Conservation (phyloP, 345 rosid species). For the Hibiscus mutabilis region DNA sequence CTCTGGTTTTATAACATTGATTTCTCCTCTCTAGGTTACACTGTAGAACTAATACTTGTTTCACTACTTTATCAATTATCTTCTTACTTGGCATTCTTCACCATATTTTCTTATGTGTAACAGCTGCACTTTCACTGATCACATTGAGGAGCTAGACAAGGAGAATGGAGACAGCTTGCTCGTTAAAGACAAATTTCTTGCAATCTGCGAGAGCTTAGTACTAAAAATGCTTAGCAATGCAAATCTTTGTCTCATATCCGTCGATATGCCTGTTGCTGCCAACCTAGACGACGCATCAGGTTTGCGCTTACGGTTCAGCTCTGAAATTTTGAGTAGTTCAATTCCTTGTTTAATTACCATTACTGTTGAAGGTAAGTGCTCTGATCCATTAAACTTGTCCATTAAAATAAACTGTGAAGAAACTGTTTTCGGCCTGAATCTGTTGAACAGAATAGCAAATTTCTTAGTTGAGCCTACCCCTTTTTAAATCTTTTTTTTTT, state of each 20-base stretch:
- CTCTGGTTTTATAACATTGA: not conserved
- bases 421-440: not conserved
- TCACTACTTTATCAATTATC: not conserved
- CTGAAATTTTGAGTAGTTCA: not conserved
- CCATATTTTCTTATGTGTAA: not conserved
- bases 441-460: not conserved
- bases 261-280: not conserved
- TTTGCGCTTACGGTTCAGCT: constrained; percentile 1
- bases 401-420: not conserved
- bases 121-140: not conserved
- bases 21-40: not conserved
- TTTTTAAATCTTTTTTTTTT: not conserved
- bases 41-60: not conserved
- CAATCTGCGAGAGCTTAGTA: not conserved
- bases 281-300: not conserved
- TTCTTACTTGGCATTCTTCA: not conserved
- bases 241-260: not conserved
- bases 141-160: not conserved
- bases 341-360: not conserved
- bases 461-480: not conserved
- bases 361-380: not conserved
- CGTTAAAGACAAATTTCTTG: not conserved
- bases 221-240: not conserved
- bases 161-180: not conserved
- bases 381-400: not conserved